These are phyloP conservation scores for Coniferiporia weirii DNA, from an alignment of 1,284 basidiomycete genomes.

Conservation along the genomic window DNA sequence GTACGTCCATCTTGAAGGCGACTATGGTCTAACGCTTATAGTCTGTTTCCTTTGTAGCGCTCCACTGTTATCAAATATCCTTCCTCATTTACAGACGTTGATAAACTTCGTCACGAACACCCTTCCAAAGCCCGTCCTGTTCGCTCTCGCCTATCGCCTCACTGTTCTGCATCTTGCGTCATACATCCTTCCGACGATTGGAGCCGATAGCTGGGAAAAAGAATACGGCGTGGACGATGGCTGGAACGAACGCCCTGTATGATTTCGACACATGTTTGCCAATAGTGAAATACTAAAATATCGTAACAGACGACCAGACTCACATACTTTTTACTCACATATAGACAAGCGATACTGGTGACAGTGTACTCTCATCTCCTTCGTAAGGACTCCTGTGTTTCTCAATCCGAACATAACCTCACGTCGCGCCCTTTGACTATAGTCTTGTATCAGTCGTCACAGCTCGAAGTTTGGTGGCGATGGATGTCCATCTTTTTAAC, in stretches of 20 bases:
- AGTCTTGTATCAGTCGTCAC: conserved; percentile 81
- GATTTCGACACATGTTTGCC: conserved; percentile 1
- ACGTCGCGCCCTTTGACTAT: not conserved
- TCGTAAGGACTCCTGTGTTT: conserved; percentile 39
- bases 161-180: conserved; percentile 83
- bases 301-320: conserved; percentile 61
- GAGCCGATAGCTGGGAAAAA: conserved; percentile 72
- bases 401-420: conserved; percentile 2
- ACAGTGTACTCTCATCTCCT: conserved; percentile 80
- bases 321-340: conserved; percentile 69
- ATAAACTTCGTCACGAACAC: conserved; percentile 77
- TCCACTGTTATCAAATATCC: conserved; percentile 68
- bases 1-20: conserved; percentile 38
- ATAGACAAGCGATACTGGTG: conserved; percentile 77
- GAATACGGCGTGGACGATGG: conserved; percentile 57
- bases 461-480: conserved; percentile 70
- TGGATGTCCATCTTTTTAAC: conserved; percentile 87
- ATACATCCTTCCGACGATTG: conserved; percentile 77
- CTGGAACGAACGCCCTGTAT: conserved; percentile 71
- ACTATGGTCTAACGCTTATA: not conserved
- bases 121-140: conserved; percentile 77
- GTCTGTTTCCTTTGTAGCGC: conserved; percentile 39
- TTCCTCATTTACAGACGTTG: conserved; percentile 74
- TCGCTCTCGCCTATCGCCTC: conserved; percentile 80
- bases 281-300: not conserved